These are phyloP conservation scores for Cryphonectria japonica DNA, from an alignment of 2,329 filamentous ascomycete species.

Conservation along the genomic window DNA sequence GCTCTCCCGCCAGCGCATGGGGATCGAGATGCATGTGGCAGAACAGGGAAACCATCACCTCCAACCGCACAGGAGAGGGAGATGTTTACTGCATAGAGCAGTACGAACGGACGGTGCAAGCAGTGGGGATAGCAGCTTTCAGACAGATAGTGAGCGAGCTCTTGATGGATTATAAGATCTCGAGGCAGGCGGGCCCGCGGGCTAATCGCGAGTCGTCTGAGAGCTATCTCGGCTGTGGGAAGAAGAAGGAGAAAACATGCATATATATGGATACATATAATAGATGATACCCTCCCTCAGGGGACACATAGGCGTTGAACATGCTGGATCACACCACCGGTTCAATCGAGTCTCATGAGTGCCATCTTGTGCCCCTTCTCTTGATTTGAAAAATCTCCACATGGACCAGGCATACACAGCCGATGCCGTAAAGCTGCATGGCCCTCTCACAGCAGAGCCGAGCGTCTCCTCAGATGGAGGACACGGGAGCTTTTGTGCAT, in stretches of 20 bases:
- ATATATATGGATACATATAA: background rate
- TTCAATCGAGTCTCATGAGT: background rate
- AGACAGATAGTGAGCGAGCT: background rate
- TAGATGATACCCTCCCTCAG: conserved; percentile 30
- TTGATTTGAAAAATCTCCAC: background rate
- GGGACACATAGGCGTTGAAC: conserved; percentile 17
- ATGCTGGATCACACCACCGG: background rate
- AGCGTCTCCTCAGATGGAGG: background rate
- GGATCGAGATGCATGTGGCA: background rate
- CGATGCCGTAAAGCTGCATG: background rate
- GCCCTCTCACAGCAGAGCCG: background rate
- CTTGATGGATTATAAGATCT: background rate
- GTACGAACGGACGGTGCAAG: background rate
- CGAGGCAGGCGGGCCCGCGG: background rate
- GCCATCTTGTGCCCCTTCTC: background rate
- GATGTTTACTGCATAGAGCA: background rate
- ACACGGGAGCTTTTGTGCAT: background rate
- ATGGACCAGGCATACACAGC: background rate
- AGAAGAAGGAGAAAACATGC: background rate
- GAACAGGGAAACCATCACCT: background rate
- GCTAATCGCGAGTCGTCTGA: background rate
- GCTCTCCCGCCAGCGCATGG: background rate
- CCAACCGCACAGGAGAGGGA: background rate
- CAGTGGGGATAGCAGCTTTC: background rate
- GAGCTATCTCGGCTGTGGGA: background rate